Base-by-base conservation (phyloP, 2,329 filamentous ascomycete species). In the Penicillium digitatum region DNA sequence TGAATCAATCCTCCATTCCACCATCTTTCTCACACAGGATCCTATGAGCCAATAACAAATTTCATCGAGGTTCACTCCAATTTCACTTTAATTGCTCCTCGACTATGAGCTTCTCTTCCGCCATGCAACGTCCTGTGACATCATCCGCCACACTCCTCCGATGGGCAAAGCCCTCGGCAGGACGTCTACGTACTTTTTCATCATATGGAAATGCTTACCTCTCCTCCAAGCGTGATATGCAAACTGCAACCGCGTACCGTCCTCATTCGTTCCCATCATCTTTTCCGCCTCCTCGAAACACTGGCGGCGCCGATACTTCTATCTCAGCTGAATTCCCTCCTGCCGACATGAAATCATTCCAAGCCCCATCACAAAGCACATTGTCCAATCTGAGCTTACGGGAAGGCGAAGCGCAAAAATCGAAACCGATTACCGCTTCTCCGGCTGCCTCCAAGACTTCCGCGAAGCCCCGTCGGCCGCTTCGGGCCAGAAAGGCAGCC, bases 401-500 rank as follows among this genome's bases (percentile, higher is more conserved):
- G 26, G 87, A 91, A 70, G 72, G 74, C 43, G 86, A 89, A 69
- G 83, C 86, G 1, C 88, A 91, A 69, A 87, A 84, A 68, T 76
- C 84, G 32, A 85, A 84, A 66, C 76, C 82, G 11, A 70, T 68
- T 18, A 63, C 74, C 26, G 53, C 74, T 26, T 59, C 72, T 47
- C 57, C 66, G 44, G 46, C 70, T 31, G 55, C 76, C 32, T 55
- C 74, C 3, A 76, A 79, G 49, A 66, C 75, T 40, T 61, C 77
- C 12, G 69, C 79, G 18, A 81, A 84, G 65, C 81, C 85, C 18
- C 83, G 82, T 64, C 81, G 82, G 62, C 91, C 87, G 70, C 80
- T 95, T 31, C 82, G 87, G 35, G 83, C 93, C 12, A 86, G 92
- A 54, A 97, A 97, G 78, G 92, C 94, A 0, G 90, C 93, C 2